Conservation (phyloP, 768 basidiomycete genomes). For the Pluteus cervinus region DNA sequence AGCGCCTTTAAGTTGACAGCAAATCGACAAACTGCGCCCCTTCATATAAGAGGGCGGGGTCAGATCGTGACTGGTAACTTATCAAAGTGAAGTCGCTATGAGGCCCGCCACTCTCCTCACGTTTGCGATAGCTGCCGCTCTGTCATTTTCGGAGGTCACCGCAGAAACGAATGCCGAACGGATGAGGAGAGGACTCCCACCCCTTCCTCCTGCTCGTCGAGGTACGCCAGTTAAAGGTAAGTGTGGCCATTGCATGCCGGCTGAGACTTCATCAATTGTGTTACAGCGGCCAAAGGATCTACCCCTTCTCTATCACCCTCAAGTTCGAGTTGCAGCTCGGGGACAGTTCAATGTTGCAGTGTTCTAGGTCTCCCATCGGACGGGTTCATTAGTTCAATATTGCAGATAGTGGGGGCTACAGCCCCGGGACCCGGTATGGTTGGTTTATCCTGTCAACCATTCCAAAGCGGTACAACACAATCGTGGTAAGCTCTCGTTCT, state of each 20-base stretch:
- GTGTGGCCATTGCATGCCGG: conserved; percentile 7
- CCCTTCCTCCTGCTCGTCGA: conserved; percentile 37
- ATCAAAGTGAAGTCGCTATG: no score
- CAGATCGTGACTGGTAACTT: no score
- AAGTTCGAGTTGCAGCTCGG: conserved; percentile 30
- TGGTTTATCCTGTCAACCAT: conserved; percentile 27
- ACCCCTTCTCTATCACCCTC: conserved; percentile 29
- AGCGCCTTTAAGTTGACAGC: no score
- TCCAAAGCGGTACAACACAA: conserved; percentile 25
- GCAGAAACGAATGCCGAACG: conserved; percentile 51
- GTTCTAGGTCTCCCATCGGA: conserved; percentile 14
- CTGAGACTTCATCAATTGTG: not conserved
- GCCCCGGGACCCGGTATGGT: conserved; percentile 13
- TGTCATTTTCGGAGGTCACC: no score
- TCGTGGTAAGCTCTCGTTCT: conserved; percentile 16
- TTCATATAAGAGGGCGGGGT: no score
- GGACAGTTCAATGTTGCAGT: conserved; percentile 38
- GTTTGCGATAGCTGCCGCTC: no score
- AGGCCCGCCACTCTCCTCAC: no score
- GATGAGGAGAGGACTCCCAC: conserved; percentile 46
- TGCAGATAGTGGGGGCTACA: conserved; percentile 27
- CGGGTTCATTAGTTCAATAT: conserved; percentile 11
- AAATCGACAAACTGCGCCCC: no score
- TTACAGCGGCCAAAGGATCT: conserved; percentile 27
- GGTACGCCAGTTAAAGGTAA: conserved; percentile 26